These are phyloP conservation scores for Arabidopsis suecica DNA, from an alignment of 345 rosid species.

Conservation along the genomic window DNA sequence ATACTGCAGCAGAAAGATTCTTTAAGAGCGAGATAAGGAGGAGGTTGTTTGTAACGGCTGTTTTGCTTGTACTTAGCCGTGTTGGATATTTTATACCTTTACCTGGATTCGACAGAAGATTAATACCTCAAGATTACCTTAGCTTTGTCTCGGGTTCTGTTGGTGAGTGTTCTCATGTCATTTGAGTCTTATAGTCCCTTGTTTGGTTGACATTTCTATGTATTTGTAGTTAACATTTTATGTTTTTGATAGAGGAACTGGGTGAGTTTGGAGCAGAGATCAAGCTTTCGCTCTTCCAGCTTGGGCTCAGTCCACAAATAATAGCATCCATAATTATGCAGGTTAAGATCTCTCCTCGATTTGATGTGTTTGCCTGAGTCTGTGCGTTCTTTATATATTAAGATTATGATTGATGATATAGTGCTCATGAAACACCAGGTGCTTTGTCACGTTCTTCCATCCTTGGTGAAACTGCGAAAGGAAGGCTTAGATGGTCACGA, in stretches of 20 bases:
- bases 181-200: slow-evolving; percentile 4
- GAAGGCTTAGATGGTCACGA: slow-evolving; percentile 98
- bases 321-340: slow-evolving; percentile 90
- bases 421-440: slow-evolving; percentile 53
- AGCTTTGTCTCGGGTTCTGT: slow-evolving; percentile 88
- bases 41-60: slow-evolving; percentile 80
- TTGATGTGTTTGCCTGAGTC: slow-evolving; percentile 1
- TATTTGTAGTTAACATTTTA: slow-evolving; percentile 16
- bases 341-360: slow-evolving; percentile 51
- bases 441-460: slow-evolving; percentile 88
- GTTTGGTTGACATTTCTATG: not conserved
- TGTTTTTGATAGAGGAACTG: slow-evolving; percentile 69
- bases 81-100: slow-evolving; percentile 89
- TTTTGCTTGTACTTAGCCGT: slow-evolving; percentile 73
- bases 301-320: slow-evolving; percentile 94
- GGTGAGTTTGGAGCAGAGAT: slow-evolving; percentile 81
- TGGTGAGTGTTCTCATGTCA: slow-evolving; percentile 56
- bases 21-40: slow-evolving; percentile 93
- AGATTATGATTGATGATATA: slow-evolving; percentile 2
- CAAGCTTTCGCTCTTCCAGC: slow-evolving; percentile 92
- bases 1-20: slow-evolving; percentile 75
- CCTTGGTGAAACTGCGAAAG: slow-evolving; percentile 88
- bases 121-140: slow-evolving; percentile 89
- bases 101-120: slow-evolving; percentile 87
- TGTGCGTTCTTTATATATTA: slow-evolving; percentile 7